Conservation (phyloP, 2,329 filamentous ascomycete genomes). For the Colletotrichum musae region DNA sequence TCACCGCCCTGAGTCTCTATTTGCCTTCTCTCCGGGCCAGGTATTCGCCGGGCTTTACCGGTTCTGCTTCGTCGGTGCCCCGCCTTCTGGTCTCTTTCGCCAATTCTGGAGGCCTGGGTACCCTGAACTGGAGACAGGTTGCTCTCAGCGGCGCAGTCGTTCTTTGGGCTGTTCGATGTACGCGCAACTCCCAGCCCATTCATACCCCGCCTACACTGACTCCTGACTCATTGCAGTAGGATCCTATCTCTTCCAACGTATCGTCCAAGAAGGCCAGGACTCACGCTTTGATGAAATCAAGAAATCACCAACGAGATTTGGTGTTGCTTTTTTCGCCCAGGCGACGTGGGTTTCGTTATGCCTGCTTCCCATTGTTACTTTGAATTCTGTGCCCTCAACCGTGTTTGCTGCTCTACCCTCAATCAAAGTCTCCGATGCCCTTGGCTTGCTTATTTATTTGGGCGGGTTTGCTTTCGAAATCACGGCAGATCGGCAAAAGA, state of each 20-base stretch:
- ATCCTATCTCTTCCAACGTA: constrained; percentile 73
- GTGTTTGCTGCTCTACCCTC: constrained; percentile 64
- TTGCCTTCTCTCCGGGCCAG: constrained; percentile 71
- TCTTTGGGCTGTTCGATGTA: constrained; percentile 74
- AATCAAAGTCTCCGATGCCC: constrained; percentile 65
- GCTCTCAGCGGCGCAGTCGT: constrained; percentile 55
- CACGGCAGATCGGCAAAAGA: constrained; percentile 75
- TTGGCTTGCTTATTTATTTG: constrained; percentile 71
- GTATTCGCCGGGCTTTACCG: constrained; percentile 55
- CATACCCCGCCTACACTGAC: constrained; percentile 29
- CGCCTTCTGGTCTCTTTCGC: constrained; percentile 61
- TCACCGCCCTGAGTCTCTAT: constrained; percentile 73
- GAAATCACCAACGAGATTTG: constrained; percentile 52
- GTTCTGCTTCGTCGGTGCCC: constrained; percentile 59
- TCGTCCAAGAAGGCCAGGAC: constrained; percentile 72
- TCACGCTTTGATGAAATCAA: constrained; percentile 61
- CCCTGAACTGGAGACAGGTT: constrained; percentile 73
- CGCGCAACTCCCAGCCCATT: neutral
- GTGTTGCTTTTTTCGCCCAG: constrained; percentile 64
- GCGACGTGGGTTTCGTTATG: constrained; percentile 79
- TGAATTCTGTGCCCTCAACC: constrained; percentile 73
- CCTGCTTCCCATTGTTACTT: constrained; percentile 73
- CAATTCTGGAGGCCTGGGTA: constrained; percentile 55
- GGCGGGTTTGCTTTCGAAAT: constrained; percentile 74
- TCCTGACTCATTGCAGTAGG: constrained; percentile 63